A percentile compares a stretch with the other conserved stretches of the same genome.
phyloP scores from a whole-genome alignment of 2,329 filamentous ascomycete species.

The Penicillium sp. region DNA sequence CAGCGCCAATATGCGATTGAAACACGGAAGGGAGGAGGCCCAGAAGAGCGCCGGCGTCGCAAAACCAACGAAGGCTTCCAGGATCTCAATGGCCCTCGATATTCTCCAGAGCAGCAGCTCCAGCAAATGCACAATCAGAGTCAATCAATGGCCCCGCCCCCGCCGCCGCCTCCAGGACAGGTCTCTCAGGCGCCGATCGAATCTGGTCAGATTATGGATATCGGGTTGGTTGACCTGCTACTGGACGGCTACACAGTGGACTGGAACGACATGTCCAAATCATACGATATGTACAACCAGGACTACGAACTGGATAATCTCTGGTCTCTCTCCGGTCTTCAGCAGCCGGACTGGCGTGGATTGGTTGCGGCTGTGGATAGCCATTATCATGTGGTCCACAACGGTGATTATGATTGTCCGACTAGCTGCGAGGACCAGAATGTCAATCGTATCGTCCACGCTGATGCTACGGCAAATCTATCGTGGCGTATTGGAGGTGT shows the following conservation, averaged over 20 bases:
- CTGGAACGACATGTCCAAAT: slow-evolving; percentile 45
- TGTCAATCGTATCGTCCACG: slow-evolving; percentile 45
- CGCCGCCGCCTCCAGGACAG: slow-evolving; percentile 32
- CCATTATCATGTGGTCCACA: slow-evolving; percentile 50
- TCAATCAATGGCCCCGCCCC: slow-evolving; percentile 31
- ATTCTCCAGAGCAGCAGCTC: slow-evolving; percentile 40
- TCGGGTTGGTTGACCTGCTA: slow-evolving; percentile 46
- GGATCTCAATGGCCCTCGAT: slow-evolving; percentile 34
- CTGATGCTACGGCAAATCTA: slow-evolving; percentile 39
- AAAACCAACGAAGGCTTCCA: slow-evolving; percentile 45
- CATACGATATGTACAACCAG: slow-evolving; percentile 49
- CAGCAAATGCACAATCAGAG: slow-evolving; percentile 38
- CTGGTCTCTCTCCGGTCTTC: slow-evolving; percentile 49
- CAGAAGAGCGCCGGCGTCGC: slow-evolving; percentile 45
- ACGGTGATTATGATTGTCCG: slow-evolving; percentile 42
- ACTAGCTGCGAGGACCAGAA: slow-evolving; percentile 43
- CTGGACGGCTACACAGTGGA: slow-evolving; percentile 48
- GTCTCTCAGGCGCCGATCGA: slow-evolving; percentile 36
- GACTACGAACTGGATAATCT: slow-evolving; percentile 50
- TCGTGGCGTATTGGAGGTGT: slow-evolving; percentile 47
- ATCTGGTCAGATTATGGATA: slow-evolving; percentile 32
- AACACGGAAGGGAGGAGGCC: slow-evolving; percentile 56
- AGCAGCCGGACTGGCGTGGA: slow-evolving; percentile 51
- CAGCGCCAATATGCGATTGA: slow-evolving; percentile 64
- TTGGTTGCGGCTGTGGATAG: slow-evolving; percentile 53